Base-by-base conservation (phyloP, 371 early-diverging fungal species). In the Mucor indicus region DNA sequence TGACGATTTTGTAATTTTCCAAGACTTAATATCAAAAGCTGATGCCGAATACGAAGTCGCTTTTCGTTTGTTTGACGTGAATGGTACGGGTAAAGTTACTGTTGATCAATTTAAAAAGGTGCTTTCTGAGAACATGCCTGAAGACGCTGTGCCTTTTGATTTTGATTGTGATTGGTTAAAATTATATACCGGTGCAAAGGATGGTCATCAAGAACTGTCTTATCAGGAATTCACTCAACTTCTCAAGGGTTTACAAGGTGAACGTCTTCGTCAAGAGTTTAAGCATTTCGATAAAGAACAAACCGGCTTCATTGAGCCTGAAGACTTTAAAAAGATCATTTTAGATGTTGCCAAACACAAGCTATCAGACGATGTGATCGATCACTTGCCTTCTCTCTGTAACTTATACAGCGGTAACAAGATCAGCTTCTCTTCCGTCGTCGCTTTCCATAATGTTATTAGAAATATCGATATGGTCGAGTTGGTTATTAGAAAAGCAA, bases 41-140 rank as follows among this genome's bases (percentile, higher is more conserved):
- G 89, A 91, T 61, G 92, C 92, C 13, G 92, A 91, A 50, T 89
- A 83, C 52, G 83, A 89, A 58, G 78, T 93, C 33, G 87, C 89
- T 13, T 90, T 89, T 64, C 78, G 81, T 19, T 64, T 87, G 36
- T 86, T 88, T 62, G 84, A 87, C 56, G 57, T 77, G 35, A 55
- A 68, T 31, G 78, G 81, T 29, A 72, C 75, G 2, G 86, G 82
- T 56, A 80, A 81, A 63, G 71, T 83, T 47, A 79, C 82, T 16
- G 67, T 84, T 42, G 82, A 82, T 19, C 83, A 85, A 50, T 82
- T 90, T 73, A 81, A 81, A 53, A 60, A 74, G 5, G 81, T 85
- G n/a, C 64, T 90, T 9, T 64, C 72, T 0, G 67, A 72, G 50
- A 78, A 82, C 49, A 60, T 81, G 55, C 77, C 75, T 7, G 58